phyloP scores from a whole-genome alignment of 1,284 basidiomycete genomes.

The Ceratobasidium sp. region DNA sequence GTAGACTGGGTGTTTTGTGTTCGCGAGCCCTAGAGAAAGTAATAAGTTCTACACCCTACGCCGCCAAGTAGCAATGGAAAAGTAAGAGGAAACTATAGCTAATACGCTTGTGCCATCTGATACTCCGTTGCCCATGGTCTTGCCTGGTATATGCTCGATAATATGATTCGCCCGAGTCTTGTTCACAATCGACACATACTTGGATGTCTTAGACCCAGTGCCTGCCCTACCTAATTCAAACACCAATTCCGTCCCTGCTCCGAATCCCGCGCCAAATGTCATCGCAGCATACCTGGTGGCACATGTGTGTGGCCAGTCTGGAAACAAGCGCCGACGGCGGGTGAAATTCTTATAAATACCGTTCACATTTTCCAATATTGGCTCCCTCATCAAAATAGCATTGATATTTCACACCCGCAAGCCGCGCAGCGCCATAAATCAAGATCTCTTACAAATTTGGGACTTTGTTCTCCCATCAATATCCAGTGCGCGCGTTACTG shows the following conservation, averaged over 20 bases:
- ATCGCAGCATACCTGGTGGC: constrained; percentile 78
- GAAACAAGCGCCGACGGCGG: too few species aligned
- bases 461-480: too few species aligned
- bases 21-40: constrained; percentile 16
- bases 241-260: constrained; percentile 76
- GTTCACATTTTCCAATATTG: too few species aligned
- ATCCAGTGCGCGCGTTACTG: too few species aligned
- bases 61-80: not conserved
- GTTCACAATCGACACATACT: not conserved
- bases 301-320: constrained; percentile 65
- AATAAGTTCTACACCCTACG: constrained; percentile 7
- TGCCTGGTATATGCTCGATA: constrained; percentile 23
- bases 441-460: too few species aligned
- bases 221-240: not conserved
- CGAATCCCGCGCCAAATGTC: constrained; percentile 78
- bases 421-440: too few species aligned
- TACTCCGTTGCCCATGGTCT: constrained; percentile 37
- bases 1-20: constrained; percentile 40
- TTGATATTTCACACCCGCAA: too few species aligned
- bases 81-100: not conserved
- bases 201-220: too few species aligned
- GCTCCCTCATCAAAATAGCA: too few species aligned
- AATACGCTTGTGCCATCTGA: constrained; percentile 36
- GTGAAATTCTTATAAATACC: too few species aligned
- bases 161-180: constrained; percentile 35